Conservation (phyloP, 2,329 filamentous ascomycete genomes). For the Fusarium ramigenum region DNA sequence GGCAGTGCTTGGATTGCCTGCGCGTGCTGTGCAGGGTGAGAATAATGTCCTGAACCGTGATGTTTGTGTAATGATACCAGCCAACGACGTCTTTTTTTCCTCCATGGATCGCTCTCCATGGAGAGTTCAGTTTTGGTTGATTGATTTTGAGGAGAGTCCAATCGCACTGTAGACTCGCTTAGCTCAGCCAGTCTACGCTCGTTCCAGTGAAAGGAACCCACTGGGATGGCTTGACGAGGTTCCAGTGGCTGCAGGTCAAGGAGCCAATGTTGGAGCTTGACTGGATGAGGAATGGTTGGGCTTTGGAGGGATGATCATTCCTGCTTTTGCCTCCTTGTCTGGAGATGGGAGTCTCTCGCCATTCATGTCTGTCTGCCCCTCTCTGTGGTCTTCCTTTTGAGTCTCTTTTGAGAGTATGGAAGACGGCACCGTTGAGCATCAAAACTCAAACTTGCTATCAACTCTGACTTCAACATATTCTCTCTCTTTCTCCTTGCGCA, state of each 20-base stretch:
- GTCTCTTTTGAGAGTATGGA: neutral
- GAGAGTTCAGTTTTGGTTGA: neutral
- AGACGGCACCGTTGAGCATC: neutral
- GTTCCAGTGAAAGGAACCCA: constrained; percentile 12
- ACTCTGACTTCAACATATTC: neutral
- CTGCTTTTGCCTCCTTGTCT: constrained; percentile 21
- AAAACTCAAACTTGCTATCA: neutral
- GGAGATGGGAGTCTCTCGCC: constrained; percentile 19
- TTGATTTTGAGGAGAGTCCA: too few relatives aligned
- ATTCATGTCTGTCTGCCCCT: constrained; percentile 33
- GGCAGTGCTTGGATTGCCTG: constrained; percentile 1
- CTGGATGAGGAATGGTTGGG: neutral
- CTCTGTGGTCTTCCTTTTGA: constrained; percentile 9
- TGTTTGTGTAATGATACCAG: constrained; percentile 25
- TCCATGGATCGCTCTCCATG: neutral
- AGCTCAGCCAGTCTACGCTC: constrained; percentile 34
- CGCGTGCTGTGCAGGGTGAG: constrained; percentile 25
- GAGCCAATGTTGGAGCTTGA: constrained; percentile 7
- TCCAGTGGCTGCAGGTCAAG: constrained; percentile 33
- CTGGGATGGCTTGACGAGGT: constrained; percentile 25
- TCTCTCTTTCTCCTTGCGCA: too few relatives aligned
- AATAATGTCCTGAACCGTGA: constrained; percentile 10
- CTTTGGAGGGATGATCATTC: constrained; percentile 20
- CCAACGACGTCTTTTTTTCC: neutral
- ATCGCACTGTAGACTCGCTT: constrained; percentile 35